Base-by-base conservation (phyloP, 2,329 filamentous ascomycete species). In the Ceratocystis alfenasii region DNA sequence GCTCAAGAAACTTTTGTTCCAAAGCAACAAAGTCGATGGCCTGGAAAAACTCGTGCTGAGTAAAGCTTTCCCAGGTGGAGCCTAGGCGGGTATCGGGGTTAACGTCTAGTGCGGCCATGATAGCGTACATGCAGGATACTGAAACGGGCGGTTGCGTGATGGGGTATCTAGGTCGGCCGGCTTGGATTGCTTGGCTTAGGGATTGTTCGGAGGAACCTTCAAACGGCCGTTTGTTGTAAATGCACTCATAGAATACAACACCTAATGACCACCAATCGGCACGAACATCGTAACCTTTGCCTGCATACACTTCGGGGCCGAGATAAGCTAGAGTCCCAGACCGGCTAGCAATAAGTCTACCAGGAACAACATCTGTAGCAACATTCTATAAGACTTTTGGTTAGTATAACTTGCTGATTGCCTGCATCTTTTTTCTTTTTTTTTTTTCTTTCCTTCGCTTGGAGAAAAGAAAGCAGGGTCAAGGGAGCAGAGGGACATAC, bases 221-320 rank as follows among this genome's bases (percentile, higher is more conserved):
- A 70, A 97, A 99, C 25, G 94, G 94, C 71, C 94, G 85, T 90
- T 95, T 97, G 78, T 95, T 96, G 78, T 97, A 99, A 70, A 99
- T 96, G 81, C 94, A 97, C 76, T 99, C 94, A 75, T 96, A 99
- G 75, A 97, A 97, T n/a, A 95, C 83, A 59, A 99, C 94, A 62
- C 94, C 94, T 25, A 99, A 77, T 5, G 94, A 97, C 94, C 94
- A 99, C 94, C 94, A 99, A 74, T 99, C 94, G 53, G 94, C 92
- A 71, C 94, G 89, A 60, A 86, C 85, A 68, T 89, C 87, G 73
- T 99, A 99, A 48, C 94, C 94, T 68, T 86, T 87, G 62, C 93
- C 93, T 70, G 87, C 83, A 72, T 97, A 99, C 1, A 97, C 94
- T 75, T 99, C 94, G 3, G 94, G 94, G 1, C 93, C 92, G 6